phyloP scores from a whole-genome alignment of 306 rosid genomes.

The Medicago lupulina region DNA sequence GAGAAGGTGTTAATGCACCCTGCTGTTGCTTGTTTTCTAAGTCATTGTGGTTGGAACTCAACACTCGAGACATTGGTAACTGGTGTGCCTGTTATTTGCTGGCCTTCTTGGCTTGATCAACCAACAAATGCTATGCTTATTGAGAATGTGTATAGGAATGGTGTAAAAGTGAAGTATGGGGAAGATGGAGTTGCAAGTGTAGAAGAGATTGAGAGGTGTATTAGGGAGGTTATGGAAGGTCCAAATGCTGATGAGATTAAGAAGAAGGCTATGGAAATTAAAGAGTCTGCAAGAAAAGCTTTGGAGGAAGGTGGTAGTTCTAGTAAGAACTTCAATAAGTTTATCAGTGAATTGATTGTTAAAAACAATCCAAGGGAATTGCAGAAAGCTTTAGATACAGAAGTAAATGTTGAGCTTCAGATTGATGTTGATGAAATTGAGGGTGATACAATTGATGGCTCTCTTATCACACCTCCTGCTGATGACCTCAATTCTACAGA shows the following conservation, averaged over 20 bases:
- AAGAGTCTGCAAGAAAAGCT: constrained; percentile 42
- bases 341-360: constrained; percentile 41
- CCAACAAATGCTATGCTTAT: constrained; percentile 60
- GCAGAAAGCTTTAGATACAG: too few species aligned
- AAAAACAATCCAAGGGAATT: not conserved
- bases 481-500: not conserved
- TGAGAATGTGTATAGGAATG: constrained; percentile 48
- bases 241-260: constrained; percentile 41
- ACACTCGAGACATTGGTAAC: constrained; percentile 50
- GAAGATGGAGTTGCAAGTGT: constrained; percentile 41
- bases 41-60: constrained; percentile 80
- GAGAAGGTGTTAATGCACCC: constrained; percentile 65
- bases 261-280: constrained; percentile 53
- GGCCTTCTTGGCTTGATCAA: constrained; percentile 67
- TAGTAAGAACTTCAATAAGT: constrained; percentile 42
- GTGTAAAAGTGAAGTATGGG: constrained; percentile 44
- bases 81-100: constrained; percentile 61
- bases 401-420: not conserved
- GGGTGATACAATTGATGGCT: too few species aligned
- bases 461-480: not conserved
- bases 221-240: constrained; percentile 56
- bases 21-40: constrained; percentile 62
- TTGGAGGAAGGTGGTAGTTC: constrained; percentile 59
- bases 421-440: too few species aligned
- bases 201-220: constrained; percentile 60